Evolutionary conservation across 805 yeast genomes (phyloP), one percentile per base, ranked within the genome.

Genomic region (Candida silvatica): DNA sequence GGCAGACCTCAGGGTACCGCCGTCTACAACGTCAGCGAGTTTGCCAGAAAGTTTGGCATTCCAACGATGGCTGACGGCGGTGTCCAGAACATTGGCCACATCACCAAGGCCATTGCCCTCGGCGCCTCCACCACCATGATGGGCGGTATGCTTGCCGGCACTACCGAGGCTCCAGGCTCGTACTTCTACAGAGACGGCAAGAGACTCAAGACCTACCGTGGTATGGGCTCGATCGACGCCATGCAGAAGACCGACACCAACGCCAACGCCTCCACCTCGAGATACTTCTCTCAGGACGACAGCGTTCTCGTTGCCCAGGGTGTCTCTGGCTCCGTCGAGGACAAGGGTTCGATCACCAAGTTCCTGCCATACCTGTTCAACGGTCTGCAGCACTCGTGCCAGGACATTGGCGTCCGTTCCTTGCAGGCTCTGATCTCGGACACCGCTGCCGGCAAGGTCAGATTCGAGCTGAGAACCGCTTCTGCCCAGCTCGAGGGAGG

Each of bases 1-100:
- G 98, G 98, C 67, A 87, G 98, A 74, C 98, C 98, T 42, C 98
- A 92, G 71, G 98, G 97, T 67, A 87, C 97, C 47, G 98, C 98
- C 42, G 97, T 92, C 37, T 88, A 76, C 73, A 80, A 77, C 48
- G 98, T 92, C 37, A 73, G 92, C 45, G 88, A 90, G 69, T 88
- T 92, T 58, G 94, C 97, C 47, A 80, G 79, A 65, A 74, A 78
- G 61, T 92, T 90, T 58, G 98, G 98, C 60, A 95, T 92, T 47
- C 97, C 98, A 59, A 84, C 95, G 66, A 87, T 92, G 52, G 98
- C 98, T 48, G 98, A 92, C 61, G 98, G 98, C 74, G 98, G 98
- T 77, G 79, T 92, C 55, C 90, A 87, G 64, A 92, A 92, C 74
- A 87, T 92, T 67, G 98, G 98, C 49, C 98, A 92, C 71, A 85